phyloP scores from a whole-genome alignment of 2,329 filamentous ascomycete species.

The Clarireedia homoeocarpa region DNA sequence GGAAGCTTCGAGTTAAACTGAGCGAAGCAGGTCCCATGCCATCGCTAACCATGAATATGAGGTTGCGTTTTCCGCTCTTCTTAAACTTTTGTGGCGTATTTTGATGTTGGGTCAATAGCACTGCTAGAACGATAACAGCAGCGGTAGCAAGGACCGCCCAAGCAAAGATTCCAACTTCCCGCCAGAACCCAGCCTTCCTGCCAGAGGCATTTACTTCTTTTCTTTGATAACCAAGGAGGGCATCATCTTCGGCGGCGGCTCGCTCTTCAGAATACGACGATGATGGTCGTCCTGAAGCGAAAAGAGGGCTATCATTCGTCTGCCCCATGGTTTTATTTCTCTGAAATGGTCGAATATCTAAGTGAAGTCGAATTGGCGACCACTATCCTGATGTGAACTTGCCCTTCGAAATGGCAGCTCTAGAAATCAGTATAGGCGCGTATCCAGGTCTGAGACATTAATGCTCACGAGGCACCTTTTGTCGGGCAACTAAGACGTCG shows the following conservation, averaged over 20 bases:
- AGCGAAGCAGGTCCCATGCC: constrained; percentile 95
- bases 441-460: not conserved
- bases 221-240: constrained; percentile 27
- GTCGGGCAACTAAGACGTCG: constrained; percentile 6
- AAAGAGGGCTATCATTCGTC: constrained; percentile 23
- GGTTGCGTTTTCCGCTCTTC: constrained; percentile 68
- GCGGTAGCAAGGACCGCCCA: constrained; percentile 81
- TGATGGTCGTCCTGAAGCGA: constrained; percentile 37
- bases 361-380: too few species aligned
- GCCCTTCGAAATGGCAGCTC: not conserved
- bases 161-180: constrained; percentile 67
- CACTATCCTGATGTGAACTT: not conserved
- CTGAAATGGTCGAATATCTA: not conserved
- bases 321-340: constrained; percentile 12
- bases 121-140: constrained; percentile 69
- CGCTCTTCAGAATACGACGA: constrained; percentile 48
- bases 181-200: constrained; percentile 49
- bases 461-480: constrained; percentile 5
- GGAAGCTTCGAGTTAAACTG: constrained; percentile 76
- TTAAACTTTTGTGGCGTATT: constrained; percentile 17
- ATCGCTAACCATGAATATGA: constrained; percentile 98
- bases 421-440: not conserved
- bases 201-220: constrained; percentile 19
- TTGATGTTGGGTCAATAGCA: constrained; percentile 65
- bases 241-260: constrained; percentile 39